A percentile compares a stretch with the other conserved stretches of the same genome.
These are phyloP conservation scores for Brassica juncea DNA, from an alignment of 345 rosid genomes.

Conservation along the genomic window DNA sequence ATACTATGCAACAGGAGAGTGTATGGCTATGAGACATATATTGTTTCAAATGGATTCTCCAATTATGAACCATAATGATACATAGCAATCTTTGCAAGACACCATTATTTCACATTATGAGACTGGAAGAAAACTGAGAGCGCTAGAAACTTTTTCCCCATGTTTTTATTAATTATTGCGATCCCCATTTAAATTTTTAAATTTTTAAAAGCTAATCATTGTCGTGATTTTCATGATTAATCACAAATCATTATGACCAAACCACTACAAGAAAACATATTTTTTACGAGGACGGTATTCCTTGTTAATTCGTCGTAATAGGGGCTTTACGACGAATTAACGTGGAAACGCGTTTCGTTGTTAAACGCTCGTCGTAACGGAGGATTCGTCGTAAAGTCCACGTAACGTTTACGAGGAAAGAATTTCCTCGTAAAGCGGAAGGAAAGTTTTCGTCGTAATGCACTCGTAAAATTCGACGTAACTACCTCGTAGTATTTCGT, in stretches of 20 bases:
- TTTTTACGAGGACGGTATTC: no score
- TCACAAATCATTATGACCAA: conserved; percentile 28
- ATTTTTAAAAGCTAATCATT: conserved; percentile 34
- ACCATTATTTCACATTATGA: conserved; percentile 41
- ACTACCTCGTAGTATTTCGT: no score
- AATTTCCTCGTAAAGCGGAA: no score
- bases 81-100: conserved; percentile 41
- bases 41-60: conserved; percentile 23
- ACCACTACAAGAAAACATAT: no score
- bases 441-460: no score
- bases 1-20: background rate
- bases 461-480: no score
- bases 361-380: no score
- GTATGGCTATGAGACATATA: background rate
- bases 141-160: conserved; percentile 31
- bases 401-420: no score
- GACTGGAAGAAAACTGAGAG: conserved; percentile 26
- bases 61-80: conserved; percentile 38
- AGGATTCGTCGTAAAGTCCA: no score
- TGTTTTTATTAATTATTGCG: conserved; percentile 37
- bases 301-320: no score
- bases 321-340: no score
- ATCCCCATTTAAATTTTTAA: conserved; percentile 35
- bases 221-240: conserved; percentile 29
- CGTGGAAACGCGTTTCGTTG: no score